A percentile compares a stretch with the other conserved stretches of the same genome.
These are phyloP conservation scores for Astrothelium macrocarpum DNA, from an alignment of 495 filamentous ascomycete species.

Conservation along the genomic window DNA sequence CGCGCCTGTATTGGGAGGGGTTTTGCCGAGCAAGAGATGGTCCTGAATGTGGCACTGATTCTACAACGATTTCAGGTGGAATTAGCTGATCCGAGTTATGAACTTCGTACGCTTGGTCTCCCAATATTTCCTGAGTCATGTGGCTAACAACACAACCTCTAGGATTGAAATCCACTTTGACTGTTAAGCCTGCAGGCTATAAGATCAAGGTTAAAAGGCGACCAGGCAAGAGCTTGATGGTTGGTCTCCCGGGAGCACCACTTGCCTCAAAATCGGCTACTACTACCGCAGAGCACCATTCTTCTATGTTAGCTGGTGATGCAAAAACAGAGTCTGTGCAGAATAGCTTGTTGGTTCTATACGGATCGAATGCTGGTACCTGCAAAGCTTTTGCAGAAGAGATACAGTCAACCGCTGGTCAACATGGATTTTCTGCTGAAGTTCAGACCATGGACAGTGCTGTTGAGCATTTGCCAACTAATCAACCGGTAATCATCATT, in stretches of 20 bases:
- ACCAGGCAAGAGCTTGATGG: constrained; percentile 47
- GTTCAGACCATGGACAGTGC: constrained; percentile 52
- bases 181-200: constrained; percentile 67
- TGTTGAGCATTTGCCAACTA: constrained; percentile 49
- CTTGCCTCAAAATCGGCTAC: constrained; percentile 16
- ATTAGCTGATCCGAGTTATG: constrained; percentile 49
- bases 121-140: too few species aligned
- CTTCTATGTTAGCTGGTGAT: constrained; percentile 1
- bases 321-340: constrained; percentile 17
- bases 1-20: constrained; percentile 45
- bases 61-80: constrained; percentile 55
- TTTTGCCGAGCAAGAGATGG: constrained; percentile 57
- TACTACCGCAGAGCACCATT: background rate
- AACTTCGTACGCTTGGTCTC: constrained; percentile 30
- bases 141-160: too few species aligned
- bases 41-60: constrained; percentile 45
- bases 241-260: constrained; percentile 15
- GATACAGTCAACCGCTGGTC: constrained; percentile 47
- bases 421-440: constrained; percentile 49
- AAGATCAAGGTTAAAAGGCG: constrained; percentile 53
- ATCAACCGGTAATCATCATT: constrained; percentile 55
- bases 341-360: constrained; percentile 53
- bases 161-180: constrained; percentile 60
- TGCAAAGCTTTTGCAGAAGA: constrained; percentile 60
- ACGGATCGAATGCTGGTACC: constrained; percentile 68